Evolutionary conservation across 768 basidiomycete species (phyloP).

Genomic region (Hydnomerulius pinastri): DNA sequence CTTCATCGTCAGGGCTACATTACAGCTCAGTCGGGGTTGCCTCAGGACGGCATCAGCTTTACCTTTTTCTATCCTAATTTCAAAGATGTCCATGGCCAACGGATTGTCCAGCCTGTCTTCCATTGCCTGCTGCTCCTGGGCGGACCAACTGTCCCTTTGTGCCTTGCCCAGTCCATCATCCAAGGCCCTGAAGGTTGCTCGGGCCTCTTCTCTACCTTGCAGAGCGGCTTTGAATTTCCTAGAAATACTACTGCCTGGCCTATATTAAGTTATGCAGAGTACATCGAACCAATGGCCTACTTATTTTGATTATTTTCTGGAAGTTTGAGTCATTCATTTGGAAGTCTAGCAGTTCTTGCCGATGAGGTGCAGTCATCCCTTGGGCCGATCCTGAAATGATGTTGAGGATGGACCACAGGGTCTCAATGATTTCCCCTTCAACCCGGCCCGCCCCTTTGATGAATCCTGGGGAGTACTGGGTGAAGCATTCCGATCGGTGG

Average conservation of each 20-base stretch:
- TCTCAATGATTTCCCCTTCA: slow-evolving; percentile 11
- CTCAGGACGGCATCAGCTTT: too few species aligned
- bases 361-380: not conserved
- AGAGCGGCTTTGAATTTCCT: not conserved
- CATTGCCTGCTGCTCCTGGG: not conserved
- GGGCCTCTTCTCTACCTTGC: not conserved
- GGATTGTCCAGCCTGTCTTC: not conserved
- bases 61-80: slow-evolving; percentile 6
- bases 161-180: not conserved
- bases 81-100: slow-evolving; percentile 4
- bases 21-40: too few species aligned
- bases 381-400: not conserved
- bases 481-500: slow-evolving; percentile 24
- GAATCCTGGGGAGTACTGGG: not conserved
- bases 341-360: slow-evolving; percentile 5
- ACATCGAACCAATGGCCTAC: too few species aligned
- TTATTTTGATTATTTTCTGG: slow-evolving; percentile 5
- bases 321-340: slow-evolving; percentile 12
- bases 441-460: not conserved
- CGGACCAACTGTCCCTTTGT: not conserved
- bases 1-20: not conserved
- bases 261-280: too few species aligned
- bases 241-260: too few species aligned
- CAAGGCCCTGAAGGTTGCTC: not conserved
- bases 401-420: not conserved